Base-by-base conservation (phyloP, 805 yeast genomes). In the Starmerella vitae region DNA sequence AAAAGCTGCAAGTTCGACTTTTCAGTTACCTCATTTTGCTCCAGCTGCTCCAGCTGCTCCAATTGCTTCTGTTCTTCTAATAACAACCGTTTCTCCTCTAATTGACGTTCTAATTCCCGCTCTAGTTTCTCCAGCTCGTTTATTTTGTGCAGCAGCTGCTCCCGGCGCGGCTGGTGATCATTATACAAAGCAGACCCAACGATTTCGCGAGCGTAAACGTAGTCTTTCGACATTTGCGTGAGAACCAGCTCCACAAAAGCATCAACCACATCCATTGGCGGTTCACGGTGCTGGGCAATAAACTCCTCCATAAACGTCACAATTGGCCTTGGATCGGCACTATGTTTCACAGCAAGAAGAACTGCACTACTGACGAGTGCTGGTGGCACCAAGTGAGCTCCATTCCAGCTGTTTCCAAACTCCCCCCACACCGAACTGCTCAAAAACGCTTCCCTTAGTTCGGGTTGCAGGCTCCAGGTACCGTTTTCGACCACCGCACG, bases 401-500 rank as follows among this genome's bases (percentile, higher is more conserved):
- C n/a, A n/a, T n/a, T n/a, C n/a, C n/a, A n/a, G n/a, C n/a, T n/a
- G n/a, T n/a, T n/a, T n/a, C n/a, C n/a, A n/a, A n/a, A n/a, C n/a
- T n/a, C n/a, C n/a, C n/a, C n/a, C n/a, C n/a, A n/a, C n/a, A n/a
- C n/a, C n/a, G n/a, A 7, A 36, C 26, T 13, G 33, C 33, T 3
- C 18, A n/a, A n/a, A n/a, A n/a, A n/a, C n/a, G n/a, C n/a, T n/a
- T n/a, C n/a, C n/a, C n/a, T n/a, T n/a, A n/a, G n/a, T n/a, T n/a
- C n/a, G n/a, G n/a, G n/a, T n/a, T n/a, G n/a, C n/a, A n/a, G n/a
- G n/a, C n/a, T n/a, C n/a, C n/a, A n/a, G n/a, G n/a, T n/a, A n/a
- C n/a, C n/a, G n/a, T n/a, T 39, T 38, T 38, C 47, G 14, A 34
- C 24, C 20, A 46, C 38, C 14, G 49, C 47, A 20, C 43, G 39